phyloP scores from a whole-genome alignment of 805 yeast genomes.

The Metschnikowia matae region DNA sequence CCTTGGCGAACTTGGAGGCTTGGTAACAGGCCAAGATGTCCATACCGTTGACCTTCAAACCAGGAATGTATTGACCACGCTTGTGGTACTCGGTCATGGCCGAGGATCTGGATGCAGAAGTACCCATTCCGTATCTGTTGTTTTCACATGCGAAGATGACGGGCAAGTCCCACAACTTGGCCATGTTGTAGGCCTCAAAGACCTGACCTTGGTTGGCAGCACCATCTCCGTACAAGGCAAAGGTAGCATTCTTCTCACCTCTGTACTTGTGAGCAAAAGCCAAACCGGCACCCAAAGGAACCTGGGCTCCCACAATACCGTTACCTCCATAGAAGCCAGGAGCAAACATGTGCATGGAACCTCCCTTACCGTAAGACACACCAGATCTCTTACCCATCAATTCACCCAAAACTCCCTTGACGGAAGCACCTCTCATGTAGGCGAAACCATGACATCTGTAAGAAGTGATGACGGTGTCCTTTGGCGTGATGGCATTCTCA shows the following conservation, averaged over 20 bases:
- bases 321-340: slow-evolving; percentile 97
- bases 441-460: slow-evolving; percentile 99
- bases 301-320: slow-evolving; percentile 99
- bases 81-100: slow-evolving; percentile 96
- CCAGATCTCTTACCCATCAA: slow-evolving; percentile 95
- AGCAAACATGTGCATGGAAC: slow-evolving; percentile 98
- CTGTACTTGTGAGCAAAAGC: slow-evolving; percentile 98
- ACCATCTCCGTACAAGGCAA: slow-evolving; percentile 96
- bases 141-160: slow-evolving; percentile 95
- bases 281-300: slow-evolving; percentile 95
- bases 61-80: slow-evolving; percentile 99
- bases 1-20: slow-evolving; percentile 95
- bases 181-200: slow-evolving; percentile 97
- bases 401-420: slow-evolving; percentile 87
- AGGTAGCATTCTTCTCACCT: slow-evolving; percentile 73
- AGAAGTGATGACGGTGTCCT: slow-evolving; percentile 91
- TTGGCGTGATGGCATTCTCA: slow-evolving; percentile 82
- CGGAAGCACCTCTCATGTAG: slow-evolving; percentile 91
- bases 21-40: slow-evolving; percentile 92
- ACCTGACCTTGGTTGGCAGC: slow-evolving; percentile 99
- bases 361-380: slow-evolving; percentile 97
- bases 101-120: slow-evolving; percentile 93
- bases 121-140: slow-evolving; percentile 99
- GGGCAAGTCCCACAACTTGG: slow-evolving; percentile 96
- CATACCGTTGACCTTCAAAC: slow-evolving; percentile 98